phyloP scores from a whole-genome alignment of 164 flowering plant genomes.

The Vitis rotundifolia region DNA sequence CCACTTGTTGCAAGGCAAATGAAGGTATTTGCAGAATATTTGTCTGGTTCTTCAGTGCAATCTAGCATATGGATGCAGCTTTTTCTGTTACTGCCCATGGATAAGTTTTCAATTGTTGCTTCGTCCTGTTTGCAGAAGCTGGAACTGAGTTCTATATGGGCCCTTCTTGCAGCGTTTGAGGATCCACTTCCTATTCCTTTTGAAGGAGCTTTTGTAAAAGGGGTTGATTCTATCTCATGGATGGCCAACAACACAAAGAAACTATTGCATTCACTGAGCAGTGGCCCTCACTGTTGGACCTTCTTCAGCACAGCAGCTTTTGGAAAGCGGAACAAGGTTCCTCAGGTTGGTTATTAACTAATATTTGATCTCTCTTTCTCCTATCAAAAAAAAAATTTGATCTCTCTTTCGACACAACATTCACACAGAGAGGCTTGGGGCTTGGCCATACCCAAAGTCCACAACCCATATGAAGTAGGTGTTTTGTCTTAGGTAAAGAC shows the following conservation, averaged over 20 bases:
- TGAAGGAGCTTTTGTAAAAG: slow-evolving; percentile 96
- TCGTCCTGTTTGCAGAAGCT: slow-evolving; percentile 53
- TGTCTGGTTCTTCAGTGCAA: neutral
- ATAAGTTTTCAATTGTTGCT: neutral
- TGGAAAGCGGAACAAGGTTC: slow-evolving; percentile 86
- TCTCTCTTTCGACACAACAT: too few species aligned
- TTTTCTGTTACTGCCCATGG: slow-evolving; percentile 3
- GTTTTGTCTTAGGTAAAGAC: too few species aligned
- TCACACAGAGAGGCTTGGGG: neutral
- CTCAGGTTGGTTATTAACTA: slow-evolving; percentile 61
- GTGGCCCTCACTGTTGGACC: slow-evolving; percentile 89
- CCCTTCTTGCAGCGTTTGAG: slow-evolving; percentile 93
- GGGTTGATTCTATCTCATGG: slow-evolving; percentile 89
- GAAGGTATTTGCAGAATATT: slow-evolving; percentile 59
- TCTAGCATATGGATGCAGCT: neutral
- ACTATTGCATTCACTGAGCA: slow-evolving; percentile 38
- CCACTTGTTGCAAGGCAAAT: slow-evolving; percentile 90
- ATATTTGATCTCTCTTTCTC: neutral
- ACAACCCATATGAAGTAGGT: too few species aligned
- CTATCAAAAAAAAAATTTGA: too few species aligned
- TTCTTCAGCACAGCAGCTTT: slow-evolving; percentile 84
- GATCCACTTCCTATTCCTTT: slow-evolving; percentile 83
- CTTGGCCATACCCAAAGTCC: too few species aligned
- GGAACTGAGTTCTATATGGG: slow-evolving; percentile 92
- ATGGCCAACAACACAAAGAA: slow-evolving; percentile 89